Evolutionary conservation across 441 rosid genomes (phyloP).

Genomic region (Hura crepitans): DNA sequence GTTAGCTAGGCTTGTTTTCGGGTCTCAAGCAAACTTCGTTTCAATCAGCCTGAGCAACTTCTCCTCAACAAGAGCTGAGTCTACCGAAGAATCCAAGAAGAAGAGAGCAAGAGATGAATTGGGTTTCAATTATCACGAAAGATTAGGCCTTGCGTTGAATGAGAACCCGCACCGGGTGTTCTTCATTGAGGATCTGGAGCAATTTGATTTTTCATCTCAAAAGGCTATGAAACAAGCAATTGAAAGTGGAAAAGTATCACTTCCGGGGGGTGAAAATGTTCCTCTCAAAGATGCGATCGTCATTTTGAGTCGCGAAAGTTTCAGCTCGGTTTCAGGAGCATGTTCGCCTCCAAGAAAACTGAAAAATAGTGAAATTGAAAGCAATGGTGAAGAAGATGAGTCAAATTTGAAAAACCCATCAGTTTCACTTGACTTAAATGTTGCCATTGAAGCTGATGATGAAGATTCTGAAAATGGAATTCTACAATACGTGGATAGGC

Average conservation of each 20-base stretch:
- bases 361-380: constrained; percentile 18
- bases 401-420: constrained; percentile 10
- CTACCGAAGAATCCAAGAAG: constrained; percentile 29
- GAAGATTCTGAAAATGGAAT: constrained; percentile 30
- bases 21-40: constrained; percentile 43
- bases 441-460: constrained; percentile 38
- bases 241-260: constrained; percentile 35
- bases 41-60: constrained; percentile 38
- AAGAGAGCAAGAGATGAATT: constrained; percentile 42
- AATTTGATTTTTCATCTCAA: constrained; percentile 31
- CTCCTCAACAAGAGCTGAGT: constrained; percentile 29
- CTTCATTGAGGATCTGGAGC: constrained; percentile 53
- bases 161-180: constrained; percentile 68
- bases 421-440: constrained; percentile 52
- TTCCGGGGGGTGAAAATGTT: constrained; percentile 45
- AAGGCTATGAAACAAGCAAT: constrained; percentile 43
- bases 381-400: constrained; percentile 11
- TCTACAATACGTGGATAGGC: constrained; percentile 38
- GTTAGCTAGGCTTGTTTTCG: constrained; percentile 50
- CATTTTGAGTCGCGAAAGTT: constrained; percentile 47
- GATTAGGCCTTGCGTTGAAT: constrained; percentile 51
- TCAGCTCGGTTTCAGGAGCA: constrained; percentile 29
- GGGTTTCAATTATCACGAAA: constrained; percentile 34
- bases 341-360: constrained; percentile 29
- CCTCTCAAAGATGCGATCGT: constrained; percentile 57